These are phyloP conservation scores for Coniferiporia sulphurascens DNA, from an alignment of 1,284 basidiomycete genomes.

Conservation along the genomic window DNA sequence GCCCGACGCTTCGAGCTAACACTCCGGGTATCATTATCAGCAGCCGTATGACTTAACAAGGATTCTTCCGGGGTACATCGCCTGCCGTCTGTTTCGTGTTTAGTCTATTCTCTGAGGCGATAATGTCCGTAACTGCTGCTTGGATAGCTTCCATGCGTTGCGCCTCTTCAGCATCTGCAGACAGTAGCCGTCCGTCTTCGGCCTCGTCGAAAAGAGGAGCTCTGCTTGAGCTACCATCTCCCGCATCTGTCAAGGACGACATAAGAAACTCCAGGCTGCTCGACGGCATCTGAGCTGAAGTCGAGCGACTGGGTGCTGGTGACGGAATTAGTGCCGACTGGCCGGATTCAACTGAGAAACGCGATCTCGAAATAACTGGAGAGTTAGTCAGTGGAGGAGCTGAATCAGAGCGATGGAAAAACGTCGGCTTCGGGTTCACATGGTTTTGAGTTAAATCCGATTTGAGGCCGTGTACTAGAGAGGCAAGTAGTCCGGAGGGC, in stretches of 20 bases:
- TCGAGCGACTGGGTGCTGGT: constrained; percentile 28
- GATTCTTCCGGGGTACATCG: constrained; percentile 12
- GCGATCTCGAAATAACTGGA: constrained; percentile 9
- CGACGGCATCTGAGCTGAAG: constrained; percentile 31
- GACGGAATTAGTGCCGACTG: constrained; percentile 6
- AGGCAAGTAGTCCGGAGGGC: constrained; percentile 14
- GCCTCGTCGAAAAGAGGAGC: constrained; percentile 79
- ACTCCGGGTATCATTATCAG: constrained; percentile 15
- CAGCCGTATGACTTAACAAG: constrained; percentile 1
- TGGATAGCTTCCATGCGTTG: constrained; percentile 90
- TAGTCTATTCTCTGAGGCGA: constrained; percentile 69
- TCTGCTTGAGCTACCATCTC: constrained; percentile 46
- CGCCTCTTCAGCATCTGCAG: constrained; percentile 56
- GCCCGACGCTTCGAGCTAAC: neutral
- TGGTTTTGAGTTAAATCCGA: constrained; percentile 10
- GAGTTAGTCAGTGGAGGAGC: neutral
- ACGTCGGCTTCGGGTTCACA: neutral
- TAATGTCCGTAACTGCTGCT: constrained; percentile 90
- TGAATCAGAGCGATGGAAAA: constrained; percentile 8
- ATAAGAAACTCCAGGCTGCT: constrained; percentile 72
- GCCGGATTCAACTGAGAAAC: neutral
- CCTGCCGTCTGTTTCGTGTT: constrained; percentile 18
- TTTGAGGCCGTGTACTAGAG: constrained; percentile 16
- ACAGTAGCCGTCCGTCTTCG: constrained; percentile 45
- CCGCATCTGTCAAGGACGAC: constrained; percentile 53